Evolutionary conservation across 106 monocot species (phyloP), one percentile per base, ranked within the genome.

Genomic region (Dendrobium huoshanense): DNA sequence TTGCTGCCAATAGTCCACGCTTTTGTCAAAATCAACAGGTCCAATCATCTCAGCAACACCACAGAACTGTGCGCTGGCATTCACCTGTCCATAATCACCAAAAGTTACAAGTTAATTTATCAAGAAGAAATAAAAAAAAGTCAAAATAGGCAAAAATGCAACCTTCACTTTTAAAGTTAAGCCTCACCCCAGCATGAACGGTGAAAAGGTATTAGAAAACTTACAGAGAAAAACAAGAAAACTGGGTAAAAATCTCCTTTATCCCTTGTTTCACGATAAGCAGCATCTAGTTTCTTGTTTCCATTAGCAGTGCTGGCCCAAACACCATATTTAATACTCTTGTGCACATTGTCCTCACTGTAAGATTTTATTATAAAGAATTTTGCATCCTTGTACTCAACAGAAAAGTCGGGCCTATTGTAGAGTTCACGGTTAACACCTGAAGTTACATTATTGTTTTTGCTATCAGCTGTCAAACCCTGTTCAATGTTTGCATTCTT

Each of bases 301-400:
- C 96, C 96, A 82, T 90, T 94, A 4, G 90, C 79, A 76, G 96
- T 96, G 86, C 96, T 96, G 42, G 96, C 93, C 96, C 96, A 96
- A 83, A 96, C 92, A 80, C 87, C 86, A 85, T 96, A 96, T 56
- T 96, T 96, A 18, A 96, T 92, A 79, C 94, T 94, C 84, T 94
- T 96, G 76, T 96, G 96, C 64, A 96, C 89, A 84, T 96, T 96
- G 84, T 96, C 96, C 80, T 96, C 96, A 43, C 92, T 96, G 77
- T 92, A 96, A 65, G 96, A 96, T 78, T 96, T 96, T 55, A 96
- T 96, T 79, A 96, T 83, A 40, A 92, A 96, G 77, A 96, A 92
- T 79, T 81, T 94, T 49, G 94, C 96, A 89, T 92, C 87, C 49
- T 87, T 87, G 79, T 96, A 92, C 54, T 96, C 96, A 18, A 78